Evolutionary conservation across 345 rosid species (phyloP).

Genomic region (Lumnitzera littorea): DNA sequence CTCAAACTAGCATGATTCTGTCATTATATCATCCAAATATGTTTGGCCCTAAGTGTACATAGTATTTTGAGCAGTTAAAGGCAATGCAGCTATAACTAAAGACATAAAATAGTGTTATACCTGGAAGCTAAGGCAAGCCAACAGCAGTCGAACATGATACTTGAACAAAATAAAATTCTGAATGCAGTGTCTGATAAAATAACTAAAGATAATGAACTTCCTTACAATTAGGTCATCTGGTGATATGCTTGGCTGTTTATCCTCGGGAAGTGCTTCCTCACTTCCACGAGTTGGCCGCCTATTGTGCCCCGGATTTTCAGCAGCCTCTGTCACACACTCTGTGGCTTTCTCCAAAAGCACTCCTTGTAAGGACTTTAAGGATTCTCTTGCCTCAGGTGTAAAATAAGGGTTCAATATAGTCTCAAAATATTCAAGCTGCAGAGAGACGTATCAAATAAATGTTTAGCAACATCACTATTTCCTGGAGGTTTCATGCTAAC

Average conservation of each 20-base stretch:
- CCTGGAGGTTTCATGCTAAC: too few relatives aligned
- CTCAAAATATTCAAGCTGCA: constrained; percentile 98
- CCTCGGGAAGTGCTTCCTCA: constrained; percentile 81
- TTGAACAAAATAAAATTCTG: too few relatives aligned
- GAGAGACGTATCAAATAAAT: background rate
- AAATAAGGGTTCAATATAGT: constrained; percentile 69
- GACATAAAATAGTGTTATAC: too few relatives aligned
- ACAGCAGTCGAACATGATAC: too few relatives aligned
- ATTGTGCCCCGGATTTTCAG: constrained; percentile 58
- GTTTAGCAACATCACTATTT: too few relatives aligned
- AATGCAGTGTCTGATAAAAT: background rate
- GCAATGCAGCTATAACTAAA: too few relatives aligned
- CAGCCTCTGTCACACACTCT: constrained; percentile 58
- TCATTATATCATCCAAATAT: too few relatives aligned
- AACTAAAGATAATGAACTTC: constrained; percentile 4
- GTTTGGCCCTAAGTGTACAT: too few relatives aligned
- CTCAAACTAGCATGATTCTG: too few relatives aligned
- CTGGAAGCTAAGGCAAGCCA: too few relatives aligned
- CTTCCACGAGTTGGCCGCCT: constrained; percentile 92
- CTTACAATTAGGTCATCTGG: constrained; percentile 94
- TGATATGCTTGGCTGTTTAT: constrained; percentile 68
- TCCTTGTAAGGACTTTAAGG: constrained; percentile 81
- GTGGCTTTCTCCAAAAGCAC: constrained; percentile 79
- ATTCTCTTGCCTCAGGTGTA: constrained; percentile 72
- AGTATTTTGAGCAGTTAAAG: too few relatives aligned